Evolutionary conservation across 305 asterid genomes (phyloP), one percentile per base, ranked within the genome.

Genomic region (Fraxinus angustifolia): DNA sequence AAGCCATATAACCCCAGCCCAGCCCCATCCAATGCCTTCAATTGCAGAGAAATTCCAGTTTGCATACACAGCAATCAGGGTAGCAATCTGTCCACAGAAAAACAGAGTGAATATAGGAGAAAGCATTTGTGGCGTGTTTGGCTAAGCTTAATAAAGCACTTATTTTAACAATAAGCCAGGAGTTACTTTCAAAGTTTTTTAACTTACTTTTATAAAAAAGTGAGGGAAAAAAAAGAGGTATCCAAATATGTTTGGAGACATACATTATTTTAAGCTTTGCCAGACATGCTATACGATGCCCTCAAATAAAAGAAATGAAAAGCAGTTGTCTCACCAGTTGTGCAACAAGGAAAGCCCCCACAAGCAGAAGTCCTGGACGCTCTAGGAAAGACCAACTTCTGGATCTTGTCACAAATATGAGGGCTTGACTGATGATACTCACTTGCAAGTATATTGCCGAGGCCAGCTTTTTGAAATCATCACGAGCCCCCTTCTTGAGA

Each of bases 391-490:
- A 92, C 93, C 93, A 90, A 76, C 93, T 90, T 83, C 96, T 79
- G 11, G 96, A 88, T 83, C 96, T 84, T 2, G 94, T 88, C 84
- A 92, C 96, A 28, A 92, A 92, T 82, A 91, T 92, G 76, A 91
- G 91, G 33, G 93, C 93, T 87, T 92, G 95, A 83, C 94, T 91
- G 79, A 92, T 85, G 76, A 87, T 92, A 81, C 95, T 92, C 82
- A 92, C 97, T 89, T 92, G 97, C 88, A 92, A 84, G 83, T 91
- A 92, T 83, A 92, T 53, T 76, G 97, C 97, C 11, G 96, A 91
- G 71, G 95, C 96, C 42, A 92, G 89, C 90, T 80, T 88, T 82
- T 68, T 90, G 87, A 80, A 75, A 82, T 90, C 75, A 14, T 45
- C 82, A 60, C 17, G 75, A 33, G 23, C 85, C 14, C 81, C 67